Conservation (phyloP, 768 basidiomycete genomes). For the Mycena epipterygia region DNA sequence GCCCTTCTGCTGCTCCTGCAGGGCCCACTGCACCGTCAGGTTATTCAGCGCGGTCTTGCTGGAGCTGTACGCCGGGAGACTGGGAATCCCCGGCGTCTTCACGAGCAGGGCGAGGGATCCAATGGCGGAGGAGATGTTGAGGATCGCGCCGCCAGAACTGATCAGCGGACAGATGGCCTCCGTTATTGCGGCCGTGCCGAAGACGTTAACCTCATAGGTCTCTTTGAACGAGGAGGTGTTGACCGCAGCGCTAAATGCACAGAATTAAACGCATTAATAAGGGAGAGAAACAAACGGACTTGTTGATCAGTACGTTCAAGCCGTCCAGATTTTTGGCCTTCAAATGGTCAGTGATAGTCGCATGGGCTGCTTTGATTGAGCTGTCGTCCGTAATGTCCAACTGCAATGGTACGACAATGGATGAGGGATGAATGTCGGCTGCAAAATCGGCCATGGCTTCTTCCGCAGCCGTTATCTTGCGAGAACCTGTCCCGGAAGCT, state of each 20-base stretch:
- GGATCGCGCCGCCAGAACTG: conserved; percentile 13
- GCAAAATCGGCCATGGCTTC: conserved; percentile 11
- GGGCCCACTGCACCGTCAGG: conserved; percentile 23
- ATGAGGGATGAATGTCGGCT: conserved; percentile 12
- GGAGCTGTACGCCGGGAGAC: conserved; percentile 12
- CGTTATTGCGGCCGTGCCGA: conserved; percentile 13
- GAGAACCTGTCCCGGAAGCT: conserved; percentile 6
- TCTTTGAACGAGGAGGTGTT: conserved; percentile 1
- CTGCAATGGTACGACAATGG: conserved; percentile 22
- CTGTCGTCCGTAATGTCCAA: conserved; percentile 19
- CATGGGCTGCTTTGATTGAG: conserved; percentile 16
- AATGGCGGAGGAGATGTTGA: conserved; percentile 24
- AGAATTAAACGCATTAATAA: not conserved
- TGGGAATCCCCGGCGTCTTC: not conserved
- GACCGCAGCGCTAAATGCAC: conserved; percentile 15
- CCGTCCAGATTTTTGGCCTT: not conserved
- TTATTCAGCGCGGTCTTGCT: conserved; percentile 26
- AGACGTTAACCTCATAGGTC: conserved; percentile 18
- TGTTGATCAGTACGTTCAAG: conserved; percentile 30
- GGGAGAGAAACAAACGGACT: not conserved
- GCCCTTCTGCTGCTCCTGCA: conserved; percentile 23
- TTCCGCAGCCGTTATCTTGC: conserved; percentile 18
- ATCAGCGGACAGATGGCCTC: conserved; percentile 15
- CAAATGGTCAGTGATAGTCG: not conserved
- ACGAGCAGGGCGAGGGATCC: conserved; percentile 3